Evolutionary conservation across 306 rosid genomes (phyloP), one percentile per base, ranked within the genome.

Genomic region (Rosa chinensis): DNA sequence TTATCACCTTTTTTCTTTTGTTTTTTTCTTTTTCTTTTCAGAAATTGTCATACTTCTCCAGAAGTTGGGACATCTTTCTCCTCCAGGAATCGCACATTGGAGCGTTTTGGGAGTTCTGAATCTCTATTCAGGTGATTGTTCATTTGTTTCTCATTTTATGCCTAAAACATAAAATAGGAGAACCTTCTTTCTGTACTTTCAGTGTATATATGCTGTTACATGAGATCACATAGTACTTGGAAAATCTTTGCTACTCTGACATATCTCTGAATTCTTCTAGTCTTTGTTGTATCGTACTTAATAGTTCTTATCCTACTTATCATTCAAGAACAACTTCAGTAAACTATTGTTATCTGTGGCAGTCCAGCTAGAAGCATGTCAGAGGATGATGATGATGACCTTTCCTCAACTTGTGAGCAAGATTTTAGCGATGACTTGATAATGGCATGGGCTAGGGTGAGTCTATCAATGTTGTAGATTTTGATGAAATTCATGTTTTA

Each of bases 291-390:
- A n/a, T 49, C 68, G 45, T 63, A 56, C 77, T 70, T 76, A 18
- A 78, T 80, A 75, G 63, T 28, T 66, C 21, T 63, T 25, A 32
- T 73, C 66, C 73, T 75, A 67, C 58, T 75, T 75, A 53, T 16
- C 66, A 50, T 48, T 18, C 42, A n/a, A 58, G n/a, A 39, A 66
- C 82, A 77, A 69, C 68, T 72, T 75, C 62, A 82, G 62, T 90
- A 80, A 90, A 82, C 82, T 81, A 25, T 58, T 86, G 67, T 85
- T 89, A 77, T 87, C 75, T 78, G 87, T 90, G 92, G 93, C 99
- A 95, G 99, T 89, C 98, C 99, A 92, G 95, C 66, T 81, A 91
- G 87, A 92, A 90, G 99, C 94, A 78, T 87, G 81, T 92, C 90
- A 12, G 97, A 92, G 87, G 99, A 95, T 79, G 93, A 91, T 3